These are phyloP conservation scores for Ceriops decandra DNA, from an alignment of 345 rosid genomes.

Conservation along the genomic window DNA sequence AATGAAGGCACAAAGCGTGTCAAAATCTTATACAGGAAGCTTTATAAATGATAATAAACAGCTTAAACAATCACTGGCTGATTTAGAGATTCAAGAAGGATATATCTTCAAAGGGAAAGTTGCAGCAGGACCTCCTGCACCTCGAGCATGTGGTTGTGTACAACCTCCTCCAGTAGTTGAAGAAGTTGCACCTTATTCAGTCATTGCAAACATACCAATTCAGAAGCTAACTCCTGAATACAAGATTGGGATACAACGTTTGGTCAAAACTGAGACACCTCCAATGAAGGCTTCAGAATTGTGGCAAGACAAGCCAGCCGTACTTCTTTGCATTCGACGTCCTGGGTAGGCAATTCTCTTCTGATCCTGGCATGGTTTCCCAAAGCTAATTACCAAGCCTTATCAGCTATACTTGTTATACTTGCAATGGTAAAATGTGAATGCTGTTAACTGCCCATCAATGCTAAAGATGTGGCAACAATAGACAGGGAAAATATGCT, in stretches of 20 bases:
- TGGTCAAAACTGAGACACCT: constrained; percentile 50
- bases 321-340: constrained; percentile 55
- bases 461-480: neutral
- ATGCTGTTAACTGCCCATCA: neutral
- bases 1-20: constrained; percentile 19
- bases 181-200: constrained; percentile 44
- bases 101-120: constrained; percentile 59
- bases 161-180: constrained; percentile 51
- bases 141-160: constrained; percentile 58
- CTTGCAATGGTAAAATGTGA: neutral
- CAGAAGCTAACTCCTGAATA: constrained; percentile 53
- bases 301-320: constrained; percentile 58
- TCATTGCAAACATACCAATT: constrained; percentile 44
- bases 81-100: constrained; percentile 50
- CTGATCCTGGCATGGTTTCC: neutral
- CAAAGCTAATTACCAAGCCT: neutral
- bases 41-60: constrained; percentile 28
- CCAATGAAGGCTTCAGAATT: constrained; percentile 59
- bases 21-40: constrained; percentile 24
- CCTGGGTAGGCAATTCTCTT: constrained; percentile 46
- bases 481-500: neutral
- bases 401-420: neutral
- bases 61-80: constrained; percentile 47
- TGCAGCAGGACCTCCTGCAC: constrained; percentile 51
- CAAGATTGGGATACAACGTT: constrained; percentile 50